Base-by-base conservation (phyloP, 148 eudicot species). In the Vaccinium vitisidaea region DNA sequence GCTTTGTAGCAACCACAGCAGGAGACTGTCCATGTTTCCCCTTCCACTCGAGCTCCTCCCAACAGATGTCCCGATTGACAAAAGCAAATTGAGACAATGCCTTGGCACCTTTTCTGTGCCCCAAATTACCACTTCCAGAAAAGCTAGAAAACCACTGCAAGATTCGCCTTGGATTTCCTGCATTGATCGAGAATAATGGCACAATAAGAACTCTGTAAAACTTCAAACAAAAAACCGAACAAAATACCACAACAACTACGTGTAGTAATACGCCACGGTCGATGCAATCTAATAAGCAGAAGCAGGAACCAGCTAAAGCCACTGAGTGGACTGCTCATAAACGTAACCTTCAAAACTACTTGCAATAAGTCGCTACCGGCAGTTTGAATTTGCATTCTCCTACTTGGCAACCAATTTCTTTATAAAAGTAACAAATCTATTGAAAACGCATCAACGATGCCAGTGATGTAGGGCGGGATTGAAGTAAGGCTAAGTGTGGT, bases 1-100 rank as follows among this genome's bases (percentile, higher is more conserved):
- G 99, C 83, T 97, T 97, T 25, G 98, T 95, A 75, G 99, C 99
- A 85, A 97, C 99, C 90, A 95, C 92, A 48, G 98, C 99, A 61
- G 99, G 99, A 84, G 98, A 95, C 86, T 95, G 99, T 18, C 99
- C 99, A 80, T 94, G 99, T 87, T 94, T 92, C 77, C 99, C 99
- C 77, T 91, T 95, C 99, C 99, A 97, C 88, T 94, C 98, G 79
- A 95, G 98, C 87, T 97, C 99, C 88, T 95, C 99, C 99, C 99
- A 97, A 84, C 98, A 97, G 81, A 92, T 93, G 91, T 95, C 98
- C 76, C 98, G 88, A 88, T 97, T 92, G 18, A 93, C 88, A 83
- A 97, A 97, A 49, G 98, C 98, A 92, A 92, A 97, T 75, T 92
- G 94, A 73, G 99, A 94, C 59, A 97, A 82, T 63, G 99, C 93